A percentile compares a stretch with the other conserved stretches of the same genome.
Conservation (phyloP, 2,329 filamentous ascomycete species). For the Xylaria sp. region DNA sequence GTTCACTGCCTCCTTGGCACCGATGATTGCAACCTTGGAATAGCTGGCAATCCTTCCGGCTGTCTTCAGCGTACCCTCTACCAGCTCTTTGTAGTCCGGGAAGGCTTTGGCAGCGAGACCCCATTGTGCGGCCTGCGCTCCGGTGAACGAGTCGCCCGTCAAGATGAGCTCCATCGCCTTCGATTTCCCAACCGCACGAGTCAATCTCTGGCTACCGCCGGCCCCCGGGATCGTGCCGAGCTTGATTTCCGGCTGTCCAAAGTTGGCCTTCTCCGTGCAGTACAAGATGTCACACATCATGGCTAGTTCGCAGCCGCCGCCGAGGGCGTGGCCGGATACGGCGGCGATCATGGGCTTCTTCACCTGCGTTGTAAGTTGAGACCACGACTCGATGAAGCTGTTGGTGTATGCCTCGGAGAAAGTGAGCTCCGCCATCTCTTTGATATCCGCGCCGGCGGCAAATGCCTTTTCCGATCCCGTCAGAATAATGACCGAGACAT, state of each 20-base stretch:
- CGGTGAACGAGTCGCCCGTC: slow-evolving; percentile 82
- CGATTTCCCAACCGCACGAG: slow-evolving; percentile 79
- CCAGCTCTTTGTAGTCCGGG: slow-evolving; percentile 76
- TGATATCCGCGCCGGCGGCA: slow-evolving; percentile 96
- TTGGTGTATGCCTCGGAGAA: slow-evolving; percentile 85
- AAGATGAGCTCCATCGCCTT: slow-evolving; percentile 91
- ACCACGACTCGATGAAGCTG: slow-evolving; percentile 97
- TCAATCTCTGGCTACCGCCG: slow-evolving; percentile 87
- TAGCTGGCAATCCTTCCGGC: slow-evolving; percentile 89
- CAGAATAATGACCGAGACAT: slow-evolving; percentile 76
- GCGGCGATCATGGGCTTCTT: slow-evolving; percentile 95
- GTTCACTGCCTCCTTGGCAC: slow-evolving; percentile 96
- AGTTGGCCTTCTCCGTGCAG: slow-evolving; percentile 82
- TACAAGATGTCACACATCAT: slow-evolving; percentile 98
- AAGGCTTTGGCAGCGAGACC: slow-evolving; percentile 85
- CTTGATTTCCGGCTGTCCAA: slow-evolving; percentile 97
- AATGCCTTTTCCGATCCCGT: slow-evolving; percentile 91
- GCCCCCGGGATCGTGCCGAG: slow-evolving; percentile 90
- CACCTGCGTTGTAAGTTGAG: slow-evolving; percentile 76
- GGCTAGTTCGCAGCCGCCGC: slow-evolving; percentile 93
- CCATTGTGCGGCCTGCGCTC: slow-evolving; percentile 85
- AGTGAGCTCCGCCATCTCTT: slow-evolving; percentile 93
- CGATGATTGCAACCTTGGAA: slow-evolving; percentile 84
- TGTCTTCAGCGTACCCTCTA: slow-evolving; percentile 78
- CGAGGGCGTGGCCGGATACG: slow-evolving; percentile 91